phyloP scores from a whole-genome alignment of 345 rosid species.

The Salix arbutifolia region DNA sequence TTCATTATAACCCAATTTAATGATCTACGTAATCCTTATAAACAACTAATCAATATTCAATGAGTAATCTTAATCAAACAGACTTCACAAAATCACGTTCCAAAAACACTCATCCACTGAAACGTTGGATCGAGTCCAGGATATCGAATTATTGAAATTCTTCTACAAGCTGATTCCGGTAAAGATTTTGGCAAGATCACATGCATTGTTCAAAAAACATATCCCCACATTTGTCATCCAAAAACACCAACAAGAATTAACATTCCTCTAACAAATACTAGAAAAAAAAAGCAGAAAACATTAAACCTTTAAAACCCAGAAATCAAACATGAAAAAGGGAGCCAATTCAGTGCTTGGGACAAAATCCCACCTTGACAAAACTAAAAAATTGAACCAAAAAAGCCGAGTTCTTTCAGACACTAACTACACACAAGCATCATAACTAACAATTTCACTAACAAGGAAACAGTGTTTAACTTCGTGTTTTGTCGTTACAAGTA shows the following conservation, averaged over 20 bases:
- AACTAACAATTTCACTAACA: neutral
- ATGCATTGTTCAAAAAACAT: neutral
- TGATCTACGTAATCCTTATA: neutral
- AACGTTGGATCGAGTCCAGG: neutral
- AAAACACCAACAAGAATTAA: neutral
- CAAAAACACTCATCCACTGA: neutral
- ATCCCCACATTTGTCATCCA: neutral
- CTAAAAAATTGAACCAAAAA: neutral
- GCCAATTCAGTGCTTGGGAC: neutral
- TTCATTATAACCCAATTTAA: neutral
- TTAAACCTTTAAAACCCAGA: neutral
- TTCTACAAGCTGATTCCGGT: neutral
- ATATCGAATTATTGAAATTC: neutral
- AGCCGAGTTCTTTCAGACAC: neutral
- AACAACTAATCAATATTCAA: neutral
- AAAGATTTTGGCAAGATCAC: neutral
- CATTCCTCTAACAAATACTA: neutral
- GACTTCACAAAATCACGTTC: neutral
- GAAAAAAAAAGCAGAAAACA: neutral
- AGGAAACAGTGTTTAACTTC: neutral
- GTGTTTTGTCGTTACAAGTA: neutral
- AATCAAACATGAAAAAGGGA: neutral
- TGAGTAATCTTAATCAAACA: neutral
- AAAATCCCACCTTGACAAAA: neutral
- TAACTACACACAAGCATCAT: neutral